phyloP scores from a whole-genome alignment of 1,284 basidiomycete species.

The Coniferiporia sulphurascens region DNA sequence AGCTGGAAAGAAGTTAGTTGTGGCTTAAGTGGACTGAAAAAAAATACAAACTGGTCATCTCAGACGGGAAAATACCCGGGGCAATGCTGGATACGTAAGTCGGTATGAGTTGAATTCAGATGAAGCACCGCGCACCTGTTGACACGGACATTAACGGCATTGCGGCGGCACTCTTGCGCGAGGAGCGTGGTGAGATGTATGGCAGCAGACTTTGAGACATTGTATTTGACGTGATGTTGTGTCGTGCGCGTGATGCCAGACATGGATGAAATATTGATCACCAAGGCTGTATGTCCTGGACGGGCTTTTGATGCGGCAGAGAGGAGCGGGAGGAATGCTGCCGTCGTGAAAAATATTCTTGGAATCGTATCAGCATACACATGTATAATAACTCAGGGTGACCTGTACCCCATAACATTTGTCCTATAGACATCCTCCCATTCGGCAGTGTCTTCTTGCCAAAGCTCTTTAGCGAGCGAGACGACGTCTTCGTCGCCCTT shows the following conservation, averaged over 20 bases:
- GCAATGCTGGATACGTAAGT: slow-evolving; percentile 24
- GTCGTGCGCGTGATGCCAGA: slow-evolving; percentile 33
- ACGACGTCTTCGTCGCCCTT: slow-evolving; percentile 30
- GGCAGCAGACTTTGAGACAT: slow-evolving; percentile 34
- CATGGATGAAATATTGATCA: slow-evolving; percentile 37
- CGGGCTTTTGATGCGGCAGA: slow-evolving; percentile 26
- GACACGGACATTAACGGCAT: slow-evolving; percentile 33
- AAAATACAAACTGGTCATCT: slow-evolving; percentile 33
- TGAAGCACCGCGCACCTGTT: slow-evolving; percentile 20
- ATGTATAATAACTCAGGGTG: too few relatives aligned
- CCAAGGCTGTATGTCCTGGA: slow-evolving; percentile 25
- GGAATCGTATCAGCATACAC: too few relatives aligned
- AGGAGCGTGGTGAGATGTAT: slow-evolving; percentile 35
- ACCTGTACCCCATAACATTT: slow-evolving; percentile 32
- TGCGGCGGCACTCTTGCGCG: slow-evolving; percentile 33
- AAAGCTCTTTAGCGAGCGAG: slow-evolving; percentile 30
- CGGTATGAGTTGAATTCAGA: too few relatives aligned
- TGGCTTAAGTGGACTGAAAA: neutral
- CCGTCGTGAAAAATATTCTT: slow-evolving; percentile 29
- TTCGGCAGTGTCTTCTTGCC: slow-evolving; percentile 28
- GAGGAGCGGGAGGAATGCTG: slow-evolving; percentile 38
- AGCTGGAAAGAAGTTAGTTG: slow-evolving; percentile 18
- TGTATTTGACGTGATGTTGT: slow-evolving; percentile 37
- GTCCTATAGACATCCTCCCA: slow-evolving; percentile 35
- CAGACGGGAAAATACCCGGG: slow-evolving; percentile 34